These are phyloP conservation scores for Dendrobium nobile DNA, from an alignment of 106 monocot species.

Conservation along the genomic window DNA sequence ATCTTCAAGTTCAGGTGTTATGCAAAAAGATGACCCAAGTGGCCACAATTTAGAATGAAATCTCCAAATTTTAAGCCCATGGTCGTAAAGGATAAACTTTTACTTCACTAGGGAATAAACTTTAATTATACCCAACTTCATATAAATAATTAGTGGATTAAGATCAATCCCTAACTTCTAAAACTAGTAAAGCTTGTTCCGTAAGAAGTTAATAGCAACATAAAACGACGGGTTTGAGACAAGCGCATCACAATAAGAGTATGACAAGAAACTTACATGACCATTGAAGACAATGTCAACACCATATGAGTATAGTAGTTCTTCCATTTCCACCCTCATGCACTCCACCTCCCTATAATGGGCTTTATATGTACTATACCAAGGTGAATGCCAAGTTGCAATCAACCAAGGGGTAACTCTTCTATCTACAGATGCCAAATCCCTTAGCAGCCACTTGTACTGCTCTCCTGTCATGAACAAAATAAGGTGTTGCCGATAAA, in stretches of 20 bases:
- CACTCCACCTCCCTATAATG: slow-evolving; percentile 93
- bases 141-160: background rate
- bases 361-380: slow-evolving; percentile 79
- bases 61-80: background rate
- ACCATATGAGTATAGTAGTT: slow-evolving; percentile 61
- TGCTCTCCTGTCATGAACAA: slow-evolving; percentile 44
- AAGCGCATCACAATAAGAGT: background rate
- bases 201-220: background rate
- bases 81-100: background rate
- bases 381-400: slow-evolving; percentile 84
- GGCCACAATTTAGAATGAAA: background rate
- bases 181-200: background rate
- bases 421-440: slow-evolving; percentile 65
- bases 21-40: background rate
- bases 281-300: slow-evolving; percentile 80
- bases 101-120: background rate
- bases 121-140: background rate
- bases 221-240: background rate
- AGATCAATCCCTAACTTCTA: background rate
- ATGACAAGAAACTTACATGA: slow-evolving; percentile 50
- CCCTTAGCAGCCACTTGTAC: slow-evolving; percentile 73
- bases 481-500: background rate
- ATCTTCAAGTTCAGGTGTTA: background rate
- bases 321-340: slow-evolving; percentile 93
- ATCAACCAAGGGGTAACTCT: slow-evolving; percentile 80